Evolutionary conservation across 108 stramenopile genomes (phyloP).

Genomic region (Schizochytrium sp.): DNA sequence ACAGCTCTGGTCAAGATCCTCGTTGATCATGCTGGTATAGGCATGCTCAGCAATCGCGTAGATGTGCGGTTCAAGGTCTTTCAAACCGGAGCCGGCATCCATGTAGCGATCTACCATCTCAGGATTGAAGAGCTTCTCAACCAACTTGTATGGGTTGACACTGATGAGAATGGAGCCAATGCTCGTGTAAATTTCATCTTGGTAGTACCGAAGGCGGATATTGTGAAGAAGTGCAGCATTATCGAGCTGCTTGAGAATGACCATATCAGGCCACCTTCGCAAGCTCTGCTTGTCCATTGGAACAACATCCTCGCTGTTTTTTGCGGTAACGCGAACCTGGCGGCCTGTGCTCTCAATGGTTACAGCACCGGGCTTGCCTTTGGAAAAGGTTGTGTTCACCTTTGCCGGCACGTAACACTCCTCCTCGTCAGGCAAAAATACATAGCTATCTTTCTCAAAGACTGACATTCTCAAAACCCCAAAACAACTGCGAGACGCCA

Average conservation of each 20-base stretch:
- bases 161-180: slow-evolving; percentile 72
- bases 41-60: slow-evolving; percentile 90
- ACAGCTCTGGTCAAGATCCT: slow-evolving; percentile 68
- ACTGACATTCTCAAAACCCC: neutral
- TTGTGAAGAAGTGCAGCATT: slow-evolving; percentile 69
- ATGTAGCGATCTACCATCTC: slow-evolving; percentile 76
- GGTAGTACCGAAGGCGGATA: slow-evolving; percentile 63
- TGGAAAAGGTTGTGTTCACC: neutral
- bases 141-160: slow-evolving; percentile 70
- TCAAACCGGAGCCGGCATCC: slow-evolving; percentile 68
- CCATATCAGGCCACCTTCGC: slow-evolving; percentile 36
- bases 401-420: slow-evolving; percentile 56
- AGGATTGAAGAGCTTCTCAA: slow-evolving; percentile 69
- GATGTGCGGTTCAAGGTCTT: slow-evolving; percentile 86
- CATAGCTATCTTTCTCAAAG: slow-evolving; percentile 45
- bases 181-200: slow-evolving; percentile 71
- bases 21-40: slow-evolving; percentile 88
- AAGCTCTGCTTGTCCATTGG: slow-evolving; percentile 60
- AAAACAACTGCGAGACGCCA: neutral
- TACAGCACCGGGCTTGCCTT: slow-evolving; percentile 27
- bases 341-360: neutral
- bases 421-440: slow-evolving; percentile 46
- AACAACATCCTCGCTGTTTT: neutral
- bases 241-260: slow-evolving; percentile 59
- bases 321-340: neutral